Conservation (phyloP, 805 yeast species). For the Kurtzmaniella cleridarum region DNA sequence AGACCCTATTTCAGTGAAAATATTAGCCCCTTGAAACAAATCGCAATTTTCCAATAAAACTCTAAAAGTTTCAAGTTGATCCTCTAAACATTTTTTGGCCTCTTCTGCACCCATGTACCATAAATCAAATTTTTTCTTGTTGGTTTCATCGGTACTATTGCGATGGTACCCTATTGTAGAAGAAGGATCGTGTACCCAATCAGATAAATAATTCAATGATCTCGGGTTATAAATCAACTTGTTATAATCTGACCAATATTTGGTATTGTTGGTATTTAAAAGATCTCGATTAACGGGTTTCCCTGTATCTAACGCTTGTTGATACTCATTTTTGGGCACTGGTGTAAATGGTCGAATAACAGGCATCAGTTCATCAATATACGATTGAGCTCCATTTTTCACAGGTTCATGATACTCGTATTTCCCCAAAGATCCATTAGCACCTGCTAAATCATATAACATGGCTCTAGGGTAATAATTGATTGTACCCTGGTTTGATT, state of each 20-base stretch:
- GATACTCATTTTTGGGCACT: slow-evolving; percentile 54
- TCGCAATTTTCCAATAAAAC: slow-evolving; percentile 71
- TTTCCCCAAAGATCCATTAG: slow-evolving; percentile 63
- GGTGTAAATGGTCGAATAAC: slow-evolving; percentile 29
- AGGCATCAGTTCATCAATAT: slow-evolving; percentile 7
- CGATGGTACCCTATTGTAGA: slow-evolving; percentile 6
- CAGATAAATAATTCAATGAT: slow-evolving; percentile 46
- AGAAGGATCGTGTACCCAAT: slow-evolving; percentile 54
- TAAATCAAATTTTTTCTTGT: slow-evolving; percentile 37
- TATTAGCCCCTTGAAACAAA: slow-evolving; percentile 61
- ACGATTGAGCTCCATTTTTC: slow-evolving; percentile 6
- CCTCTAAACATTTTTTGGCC: slow-evolving; percentile 16
- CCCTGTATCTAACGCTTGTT: slow-evolving; percentile 53
- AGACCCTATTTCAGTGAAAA: slow-evolving; percentile 64
- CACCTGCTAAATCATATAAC: slow-evolving; percentile 76
- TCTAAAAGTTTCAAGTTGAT: slow-evolving; percentile 51
- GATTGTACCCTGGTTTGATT: slow-evolving; percentile 22
- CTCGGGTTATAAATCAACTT: slow-evolving; percentile 62
- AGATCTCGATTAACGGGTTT: slow-evolving; percentile 10
- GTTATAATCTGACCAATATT: slow-evolving; percentile 78
- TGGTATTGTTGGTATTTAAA: slow-evolving; percentile 39
- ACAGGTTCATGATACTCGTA: slow-evolving; percentile 40
- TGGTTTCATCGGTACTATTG: slow-evolving; percentile 10
- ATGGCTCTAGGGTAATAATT: slow-evolving; percentile 73
- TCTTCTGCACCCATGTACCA: slow-evolving; percentile 58